Evolutionary conservation across 2,329 filamentous ascomycete genomes (phyloP).

Genomic region (Aspergillus amoenus): DNA sequence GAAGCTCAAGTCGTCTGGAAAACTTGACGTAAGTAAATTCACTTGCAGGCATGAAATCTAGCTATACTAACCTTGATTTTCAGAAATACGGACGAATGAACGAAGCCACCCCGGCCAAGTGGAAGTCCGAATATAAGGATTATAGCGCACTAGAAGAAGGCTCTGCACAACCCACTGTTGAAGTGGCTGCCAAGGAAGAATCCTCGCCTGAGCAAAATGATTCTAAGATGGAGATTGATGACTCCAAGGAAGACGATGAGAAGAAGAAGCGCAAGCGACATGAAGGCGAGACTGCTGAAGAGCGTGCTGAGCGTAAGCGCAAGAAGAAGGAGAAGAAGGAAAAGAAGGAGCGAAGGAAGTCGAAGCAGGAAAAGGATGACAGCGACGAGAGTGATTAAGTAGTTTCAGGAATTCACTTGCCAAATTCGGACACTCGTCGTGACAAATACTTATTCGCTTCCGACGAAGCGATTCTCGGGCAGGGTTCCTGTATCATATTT

Average conservation of each 20-base stretch:
- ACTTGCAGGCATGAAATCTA: not conserved
- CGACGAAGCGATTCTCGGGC: slow-evolving; percentile 15
- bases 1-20: slow-evolving; percentile 98
- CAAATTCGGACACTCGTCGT: slow-evolving; percentile 11
- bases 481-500: slow-evolving; percentile 43
- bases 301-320: slow-evolving; percentile 49
- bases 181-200: slow-evolving; percentile 41
- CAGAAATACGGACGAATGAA: slow-evolving; percentile 90
- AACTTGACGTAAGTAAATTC: slow-evolving; percentile 70
- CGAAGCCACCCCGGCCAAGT: slow-evolving; percentile 89
- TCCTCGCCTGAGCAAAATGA: slow-evolving; percentile 29
- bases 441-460: not conserved
- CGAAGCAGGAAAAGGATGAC: slow-evolving; percentile 78
- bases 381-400: slow-evolving; percentile 51
- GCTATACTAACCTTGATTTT: slow-evolving; percentile 31
- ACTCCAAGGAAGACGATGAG: slow-evolving; percentile 42
- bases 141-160: slow-evolving; percentile 59
- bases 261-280: slow-evolving; percentile 57
- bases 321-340: slow-evolving; percentile 57
- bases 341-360: slow-evolving; percentile 71
- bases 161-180: slow-evolving; percentile 47
- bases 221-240: slow-evolving; percentile 45
- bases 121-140: slow-evolving; percentile 91
- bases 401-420: slow-evolving; percentile 26
- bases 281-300: slow-evolving; percentile 54